Conservation (phyloP, 257 asterid species). For the Mitragyna speciosa region DNA sequence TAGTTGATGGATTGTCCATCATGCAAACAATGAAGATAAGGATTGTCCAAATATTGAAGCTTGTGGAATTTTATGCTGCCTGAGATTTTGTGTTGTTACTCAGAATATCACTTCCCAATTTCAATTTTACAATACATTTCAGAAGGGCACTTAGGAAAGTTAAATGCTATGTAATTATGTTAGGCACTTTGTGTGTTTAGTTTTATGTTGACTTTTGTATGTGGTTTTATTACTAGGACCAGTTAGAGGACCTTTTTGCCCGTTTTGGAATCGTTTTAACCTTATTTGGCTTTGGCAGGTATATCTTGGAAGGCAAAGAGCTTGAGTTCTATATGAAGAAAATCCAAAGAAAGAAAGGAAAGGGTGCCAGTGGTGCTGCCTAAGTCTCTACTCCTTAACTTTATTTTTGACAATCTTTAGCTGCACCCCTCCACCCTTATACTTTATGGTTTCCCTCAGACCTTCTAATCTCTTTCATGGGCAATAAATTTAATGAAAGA, state of each 20-base stretch:
- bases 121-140: neutral
- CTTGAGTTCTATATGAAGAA: slow-evolving; percentile 37
- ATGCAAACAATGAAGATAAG: neutral
- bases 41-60: slow-evolving; percentile 7
- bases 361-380: slow-evolving; percentile 35
- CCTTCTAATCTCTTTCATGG: neutral
- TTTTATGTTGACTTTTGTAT: neutral
- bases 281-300: slow-evolving; percentile 20
- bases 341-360: slow-evolving; percentile 42
- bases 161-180: neutral
- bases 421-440: neutral
- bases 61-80: neutral
- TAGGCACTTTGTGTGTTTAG: neutral
- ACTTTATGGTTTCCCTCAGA: neutral
- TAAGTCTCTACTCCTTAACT: neutral
- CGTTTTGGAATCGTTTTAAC: too few species aligned
- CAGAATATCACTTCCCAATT: neutral
- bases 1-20: slow-evolving; percentile 17
- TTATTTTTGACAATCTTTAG: neutral
- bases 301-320: slow-evolving; percentile 42
- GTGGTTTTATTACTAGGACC: neutral
- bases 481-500: neutral
- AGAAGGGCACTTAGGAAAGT: neutral
- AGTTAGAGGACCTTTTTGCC: neutral
- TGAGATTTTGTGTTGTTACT: neutral